Percentiles rank a stretch among this genome's conserved stretches.
phyloP scores from a whole-genome alignment of 306 rosid species.

The Prunus mira region DNA sequence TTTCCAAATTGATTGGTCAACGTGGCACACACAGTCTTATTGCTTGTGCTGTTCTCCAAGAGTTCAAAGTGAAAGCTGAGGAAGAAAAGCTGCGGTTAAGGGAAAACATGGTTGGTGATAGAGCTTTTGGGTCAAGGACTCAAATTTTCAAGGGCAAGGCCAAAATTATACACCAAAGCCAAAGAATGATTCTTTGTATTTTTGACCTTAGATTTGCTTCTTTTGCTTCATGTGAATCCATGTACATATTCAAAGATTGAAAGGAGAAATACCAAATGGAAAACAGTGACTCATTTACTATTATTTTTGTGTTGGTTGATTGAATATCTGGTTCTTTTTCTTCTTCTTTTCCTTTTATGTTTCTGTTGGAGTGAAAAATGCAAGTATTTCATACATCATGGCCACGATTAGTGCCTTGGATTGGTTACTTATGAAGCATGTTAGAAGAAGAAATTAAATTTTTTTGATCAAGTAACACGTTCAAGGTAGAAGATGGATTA shows the following conservation, averaged over 20 bases:
- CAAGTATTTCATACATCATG: neutral
- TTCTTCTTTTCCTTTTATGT: neutral
- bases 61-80: neutral
- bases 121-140: neutral
- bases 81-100: neutral
- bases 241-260: neutral
- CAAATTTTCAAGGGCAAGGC: too few relatives aligned
- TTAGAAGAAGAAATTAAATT: too few relatives aligned
- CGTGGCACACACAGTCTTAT: neutral
- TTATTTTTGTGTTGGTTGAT: neutral
- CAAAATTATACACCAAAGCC: neutral
- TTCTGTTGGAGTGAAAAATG: neutral
- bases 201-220: neutral
- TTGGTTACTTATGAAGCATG: neutral
- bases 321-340: neutral
- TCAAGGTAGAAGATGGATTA: too few relatives aligned
- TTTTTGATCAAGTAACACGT: too few relatives aligned
- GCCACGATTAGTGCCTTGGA: neutral
- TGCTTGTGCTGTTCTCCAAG: neutral
- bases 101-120: neutral
- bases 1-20: neutral
- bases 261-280: neutral
- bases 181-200: neutral
- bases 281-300: neutral
- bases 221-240: neutral